Evolutionary conservation across 257 asterid species (phyloP).

Genomic region (Solanum stenotomum): DNA sequence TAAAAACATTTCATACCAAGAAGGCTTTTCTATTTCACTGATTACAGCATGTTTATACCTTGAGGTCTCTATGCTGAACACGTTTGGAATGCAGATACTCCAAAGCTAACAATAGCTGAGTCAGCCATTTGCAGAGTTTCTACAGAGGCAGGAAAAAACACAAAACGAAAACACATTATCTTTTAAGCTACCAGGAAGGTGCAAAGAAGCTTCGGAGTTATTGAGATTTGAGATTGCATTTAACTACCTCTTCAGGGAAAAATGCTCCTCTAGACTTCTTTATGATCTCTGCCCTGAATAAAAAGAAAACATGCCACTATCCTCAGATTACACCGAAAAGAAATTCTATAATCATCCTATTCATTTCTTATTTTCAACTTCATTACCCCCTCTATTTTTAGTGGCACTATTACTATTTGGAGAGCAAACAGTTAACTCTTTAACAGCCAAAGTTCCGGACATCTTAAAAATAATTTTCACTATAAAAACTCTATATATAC

Average conservation of each 20-base stretch:
- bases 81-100: conserved; percentile 90
- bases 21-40: background rate
- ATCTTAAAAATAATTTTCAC: background rate
- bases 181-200: background rate
- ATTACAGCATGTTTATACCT: conserved; percentile 35
- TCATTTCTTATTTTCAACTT: background rate
- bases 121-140: conserved; percentile 94
- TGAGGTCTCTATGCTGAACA: conserved; percentile 85
- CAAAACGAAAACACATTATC: background rate
- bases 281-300: conserved; percentile 52
- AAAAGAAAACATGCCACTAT: background rate
- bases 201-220: background rate
- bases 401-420: background rate
- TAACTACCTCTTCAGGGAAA: conserved; percentile 78
- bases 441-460: background rate
- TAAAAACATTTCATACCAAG: conserved; percentile 6
- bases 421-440: background rate
- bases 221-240: conserved; percentile 4
- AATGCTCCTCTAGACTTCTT: conserved; percentile 70
- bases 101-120: conserved; percentile 73
- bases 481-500: background rate
- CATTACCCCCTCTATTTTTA: background rate
- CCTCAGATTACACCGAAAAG: background rate
- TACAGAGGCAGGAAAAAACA: conserved; percentile 13
- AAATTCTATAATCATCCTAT: background rate